phyloP scores from a whole-genome alignment of 1,139 yeast species.

The Yamadazyma aaseri region DNA sequence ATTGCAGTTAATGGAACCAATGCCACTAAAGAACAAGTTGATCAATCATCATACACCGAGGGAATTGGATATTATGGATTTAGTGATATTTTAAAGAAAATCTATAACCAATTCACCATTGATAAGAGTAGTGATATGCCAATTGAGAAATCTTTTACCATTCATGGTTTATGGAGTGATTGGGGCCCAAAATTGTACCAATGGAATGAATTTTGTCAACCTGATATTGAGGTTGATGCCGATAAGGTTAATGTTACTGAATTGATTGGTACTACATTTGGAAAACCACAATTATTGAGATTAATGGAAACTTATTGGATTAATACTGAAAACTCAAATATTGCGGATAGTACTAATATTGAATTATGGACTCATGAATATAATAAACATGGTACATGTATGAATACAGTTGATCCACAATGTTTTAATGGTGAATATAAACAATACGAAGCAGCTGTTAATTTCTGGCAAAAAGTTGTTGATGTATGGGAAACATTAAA shows the following conservation, averaged over 20 bases:
- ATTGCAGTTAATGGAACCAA: slow-evolving; percentile 19
- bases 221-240: slow-evolving; percentile 28
- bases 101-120: slow-evolving; percentile 3
- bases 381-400: slow-evolving; percentile 48
- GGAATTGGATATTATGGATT: slow-evolving; percentile 12
- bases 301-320: slow-evolving; percentile 38
- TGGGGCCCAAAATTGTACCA: slow-evolving; percentile 21
- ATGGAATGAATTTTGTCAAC: slow-evolving; percentile 32
- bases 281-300: slow-evolving; percentile 26
- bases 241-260: slow-evolving; percentile 28
- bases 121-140: slow-evolving; percentile 12
- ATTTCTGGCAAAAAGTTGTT: slow-evolving; percentile 33
- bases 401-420: slow-evolving; percentile 37
- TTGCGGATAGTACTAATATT: slow-evolving; percentile 23
- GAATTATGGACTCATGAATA: slow-evolving; percentile 44
- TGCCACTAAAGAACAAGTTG: slow-evolving; percentile 9
- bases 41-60: slow-evolving; percentile 3
- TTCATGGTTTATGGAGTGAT: slow-evolving; percentile 45
- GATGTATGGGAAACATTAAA: slow-evolving; percentile 35
- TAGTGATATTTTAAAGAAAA: slow-evolving; percentile 5
- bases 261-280: slow-evolving; percentile 29
- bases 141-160: slow-evolving; percentile 29
- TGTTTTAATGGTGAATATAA: slow-evolving; percentile 35
- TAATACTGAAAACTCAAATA: slow-evolving; percentile 34
- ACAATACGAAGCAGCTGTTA: slow-evolving; percentile 31